Base-by-base conservation (phyloP, 306 rosid species). In the Cicer chorassanicum region DNA sequence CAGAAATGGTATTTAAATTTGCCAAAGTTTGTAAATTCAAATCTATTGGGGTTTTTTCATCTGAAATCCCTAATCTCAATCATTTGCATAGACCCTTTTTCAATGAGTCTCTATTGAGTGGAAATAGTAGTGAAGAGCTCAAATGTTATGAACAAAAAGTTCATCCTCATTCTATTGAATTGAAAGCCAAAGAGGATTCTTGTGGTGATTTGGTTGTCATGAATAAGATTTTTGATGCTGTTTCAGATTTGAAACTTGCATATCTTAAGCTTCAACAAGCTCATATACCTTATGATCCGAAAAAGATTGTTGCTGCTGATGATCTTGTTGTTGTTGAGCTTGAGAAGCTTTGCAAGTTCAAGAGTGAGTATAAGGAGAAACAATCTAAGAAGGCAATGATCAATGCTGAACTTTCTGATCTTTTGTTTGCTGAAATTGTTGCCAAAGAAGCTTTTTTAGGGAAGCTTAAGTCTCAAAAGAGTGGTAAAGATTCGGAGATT, bases 191-290 rank as follows among this genome's bases (percentile, higher is more conserved):
- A 76, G 57, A 79, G 18, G 72, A 34, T 64, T 42, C 36, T 24
- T 36, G 44, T 78, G 84, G 73, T 64, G 79, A 64, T 70, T 67
- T 65, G 40, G 92, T 77, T 77, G 49, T 84, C 0, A 49, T 65
- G 84, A 80, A 78, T 81, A 82, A 81, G 82, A 56, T 90, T 39
- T 93, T 93, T 74, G 88, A 82, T 40, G 21, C 70, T 63, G 88
- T 90, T 78, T 89, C 90, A 6, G 80, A 90, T 6, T 56, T 93
- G 83, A 93, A 93, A 73, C 78, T 79, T n/a, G 89, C 97, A 38
- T 93, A 93, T 72, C 81, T 88, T 73, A 81, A 87, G 91, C 91
- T 93, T 72, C 98, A 93, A 78, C 81, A 86, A 74, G 96, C 97
- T 76, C 97, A 93, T 14, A 65, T 87, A 24, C 98, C 96, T 18